Percentiles rank a stretch among this genome's conserved stretches.
Conservation (phyloP, 169 alveolate species). For the Babesia bigemina region DNA sequence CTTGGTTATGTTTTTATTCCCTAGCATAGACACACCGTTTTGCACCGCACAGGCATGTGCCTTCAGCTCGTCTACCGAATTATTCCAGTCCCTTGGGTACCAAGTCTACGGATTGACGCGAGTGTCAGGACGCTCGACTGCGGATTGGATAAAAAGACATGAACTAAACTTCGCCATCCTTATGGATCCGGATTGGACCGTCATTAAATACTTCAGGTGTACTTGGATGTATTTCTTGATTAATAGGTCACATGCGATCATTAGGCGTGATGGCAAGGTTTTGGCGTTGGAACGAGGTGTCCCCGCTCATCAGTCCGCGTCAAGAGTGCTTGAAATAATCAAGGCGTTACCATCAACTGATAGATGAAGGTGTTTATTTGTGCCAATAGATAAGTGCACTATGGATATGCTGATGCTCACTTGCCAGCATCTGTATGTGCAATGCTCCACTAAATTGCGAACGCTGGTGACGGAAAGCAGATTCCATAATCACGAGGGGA, state of each 20-base stretch:
- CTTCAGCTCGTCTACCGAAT: slow-evolving; percentile 48
- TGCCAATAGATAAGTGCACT: too few relatives aligned
- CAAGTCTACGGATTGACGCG: slow-evolving; percentile 73
- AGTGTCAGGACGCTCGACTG: slow-evolving; percentile 40
- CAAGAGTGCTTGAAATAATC: slow-evolving; percentile 18
- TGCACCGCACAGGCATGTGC: slow-evolving; percentile 78
- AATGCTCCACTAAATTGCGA: too few relatives aligned
- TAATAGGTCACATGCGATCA: slow-evolving; percentile 72
- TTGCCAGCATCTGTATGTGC: too few relatives aligned
- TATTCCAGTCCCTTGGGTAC: slow-evolving; percentile 62
- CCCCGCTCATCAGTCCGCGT: slow-evolving; percentile 44
- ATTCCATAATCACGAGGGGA: too few relatives aligned
- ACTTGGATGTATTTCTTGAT: slow-evolving; percentile 36
- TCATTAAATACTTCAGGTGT: slow-evolving; percentile 67
- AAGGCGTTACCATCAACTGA: slow-evolving; percentile 1
- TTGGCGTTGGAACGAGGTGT: slow-evolving; percentile 74
- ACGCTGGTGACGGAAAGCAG: too few relatives aligned
- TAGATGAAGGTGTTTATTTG: background rate
- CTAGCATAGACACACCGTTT: slow-evolving; percentile 75
- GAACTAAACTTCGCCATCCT: slow-evolving; percentile 62
- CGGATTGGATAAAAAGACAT: slow-evolving; percentile 68
- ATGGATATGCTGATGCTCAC: too few relatives aligned
- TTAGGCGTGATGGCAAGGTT: slow-evolving; percentile 61
- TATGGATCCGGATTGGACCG: slow-evolving; percentile 64
- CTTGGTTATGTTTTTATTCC: slow-evolving; percentile 71